Conservation (phyloP, 2,329 filamentous ascomycete species). For the Fusarium brachygibbosum region DNA sequence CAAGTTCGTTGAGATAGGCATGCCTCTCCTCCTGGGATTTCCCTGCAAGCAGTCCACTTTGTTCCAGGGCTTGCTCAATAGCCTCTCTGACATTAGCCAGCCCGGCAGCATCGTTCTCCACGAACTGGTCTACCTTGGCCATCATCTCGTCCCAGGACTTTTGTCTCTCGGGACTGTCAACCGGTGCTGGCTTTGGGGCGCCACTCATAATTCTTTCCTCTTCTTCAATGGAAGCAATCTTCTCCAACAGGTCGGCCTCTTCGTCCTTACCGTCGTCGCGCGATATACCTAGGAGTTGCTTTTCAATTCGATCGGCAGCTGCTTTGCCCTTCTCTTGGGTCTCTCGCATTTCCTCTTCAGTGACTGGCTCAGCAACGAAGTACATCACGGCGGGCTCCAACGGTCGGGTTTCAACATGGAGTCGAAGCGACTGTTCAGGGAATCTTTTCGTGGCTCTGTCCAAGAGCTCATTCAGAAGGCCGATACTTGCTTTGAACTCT, state of each 20-base stretch:
- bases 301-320: constrained; percentile 77
- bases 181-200: constrained; percentile 17
- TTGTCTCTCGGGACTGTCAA: constrained; percentile 49
- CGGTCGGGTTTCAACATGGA: constrained; percentile 84
- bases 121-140: constrained; percentile 67
- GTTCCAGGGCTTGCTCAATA: constrained; percentile 67
- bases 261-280: constrained; percentile 51
- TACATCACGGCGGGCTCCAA: constrained; percentile 78
- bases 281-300: constrained; percentile 67
- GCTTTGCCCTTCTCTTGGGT: constrained; percentile 79
- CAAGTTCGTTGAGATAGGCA: constrained; percentile 64
- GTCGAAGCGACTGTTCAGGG: constrained; percentile 79
- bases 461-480: constrained; percentile 82
- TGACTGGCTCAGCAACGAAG: constrained; percentile 89
- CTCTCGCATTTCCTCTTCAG: constrained; percentile 75
- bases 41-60: constrained; percentile 65
- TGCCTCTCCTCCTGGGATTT: constrained; percentile 62
- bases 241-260: constrained; percentile 6
- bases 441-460: constrained; percentile 81
- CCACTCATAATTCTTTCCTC: constrained; percentile 34
- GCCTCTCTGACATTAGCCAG: constrained; percentile 66
- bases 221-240: constrained; percentile 24
- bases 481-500: constrained; percentile 87
- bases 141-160: constrained; percentile 68
- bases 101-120: constrained; percentile 69